These are phyloP conservation scores for Debaryomyces hansenii DNA, from an alignment of 805 yeast genomes.

Conservation along the genomic window DNA sequence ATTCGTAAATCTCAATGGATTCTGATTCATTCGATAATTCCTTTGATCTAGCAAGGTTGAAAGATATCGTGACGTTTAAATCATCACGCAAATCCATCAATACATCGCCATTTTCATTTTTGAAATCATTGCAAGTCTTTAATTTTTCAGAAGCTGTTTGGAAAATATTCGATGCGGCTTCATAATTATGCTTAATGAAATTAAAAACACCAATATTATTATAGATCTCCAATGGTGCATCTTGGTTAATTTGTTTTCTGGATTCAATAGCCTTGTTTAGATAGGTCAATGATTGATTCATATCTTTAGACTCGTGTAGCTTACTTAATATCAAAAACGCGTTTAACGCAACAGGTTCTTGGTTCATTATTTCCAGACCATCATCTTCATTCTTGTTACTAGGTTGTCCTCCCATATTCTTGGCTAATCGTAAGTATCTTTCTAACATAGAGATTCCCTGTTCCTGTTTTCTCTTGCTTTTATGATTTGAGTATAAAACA, in stretches of 20 bases:
- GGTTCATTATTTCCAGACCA: conserved; percentile 22
- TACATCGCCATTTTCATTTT: conserved; percentile 42
- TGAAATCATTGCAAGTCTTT: conserved; percentile 25
- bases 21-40: conserved; percentile 49
- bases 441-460: conserved; percentile 67
- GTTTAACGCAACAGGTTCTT: conserved; percentile 60
- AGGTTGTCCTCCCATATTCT: conserved; percentile 39
- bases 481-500: conserved; percentile 57
- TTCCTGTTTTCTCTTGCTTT: conserved; percentile 39
- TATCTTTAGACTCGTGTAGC: conserved; percentile 65
- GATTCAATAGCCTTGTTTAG: conserved; percentile 62
- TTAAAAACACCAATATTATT: conserved; percentile 87
- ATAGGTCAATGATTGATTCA: conserved; percentile 64
- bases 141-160: conserved; percentile 45
- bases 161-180: conserved; percentile 58
- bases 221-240: conserved; percentile 57
- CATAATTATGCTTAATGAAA: conserved; percentile 60
- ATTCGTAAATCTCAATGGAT: conserved; percentile 49
- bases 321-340: conserved; percentile 71
- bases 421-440: conserved; percentile 64
- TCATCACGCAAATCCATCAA: conserved; percentile 26
- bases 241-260: conserved; percentile 40
- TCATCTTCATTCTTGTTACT: conserved; percentile 20
- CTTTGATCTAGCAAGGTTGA: conserved; percentile 74
- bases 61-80: conserved; percentile 37